Evolutionary conservation across 2,329 filamentous ascomycete species (phyloP), one percentile per base, ranked within the genome.

Genomic region (Falciphora oryzae): DNA sequence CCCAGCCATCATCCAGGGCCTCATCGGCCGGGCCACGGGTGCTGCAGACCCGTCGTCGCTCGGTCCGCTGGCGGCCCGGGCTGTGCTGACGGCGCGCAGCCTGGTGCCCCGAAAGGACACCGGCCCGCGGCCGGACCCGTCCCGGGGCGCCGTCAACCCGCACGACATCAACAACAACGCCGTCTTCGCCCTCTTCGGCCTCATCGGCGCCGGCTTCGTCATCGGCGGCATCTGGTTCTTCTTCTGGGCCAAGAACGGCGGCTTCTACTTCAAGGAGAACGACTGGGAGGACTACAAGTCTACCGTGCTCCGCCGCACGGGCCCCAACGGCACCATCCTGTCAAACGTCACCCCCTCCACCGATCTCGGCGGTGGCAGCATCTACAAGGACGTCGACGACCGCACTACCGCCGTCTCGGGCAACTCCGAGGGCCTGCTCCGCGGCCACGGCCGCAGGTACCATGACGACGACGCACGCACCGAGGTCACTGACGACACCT

Each of bases 241-340:
- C 84, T 96, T 96, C 83, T 96, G 92, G 90, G 94, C 94, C 65
- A 94, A 91, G 78, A 97, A 98, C 71, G 95, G 95, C 67, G 95
- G 95, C 18, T 97, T 98, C 80, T 81, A 90, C 68, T 98, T 93
- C 83, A 84, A 85, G 60, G 80, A 96, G 68, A 83, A 86, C 50
- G 95, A 99, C 77, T 99, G 95, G 94, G 94, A 98, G 7, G 95
- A 99, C 73, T 99, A 99, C 85, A 98, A 98, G 76, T 89, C 90
- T 1, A 97, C 94, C 0, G 95, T 99, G 2, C 78, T 99, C 59
- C 86, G 95, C 57, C 90, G 93, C 63, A 93, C 90, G 72, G 93
- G 93, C 0, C 92, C 93, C 6, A 93, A 97, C 77, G 94, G 94
- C 57, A 93, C 90, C 59, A 88, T 94, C 1, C 81, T 97, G 5